Percentiles rank a stretch among this genome's conserved stretches.
Evolutionary conservation across 164 flowering plant species (phyloP).

Genomic region (Saururus chinensis): DNA sequence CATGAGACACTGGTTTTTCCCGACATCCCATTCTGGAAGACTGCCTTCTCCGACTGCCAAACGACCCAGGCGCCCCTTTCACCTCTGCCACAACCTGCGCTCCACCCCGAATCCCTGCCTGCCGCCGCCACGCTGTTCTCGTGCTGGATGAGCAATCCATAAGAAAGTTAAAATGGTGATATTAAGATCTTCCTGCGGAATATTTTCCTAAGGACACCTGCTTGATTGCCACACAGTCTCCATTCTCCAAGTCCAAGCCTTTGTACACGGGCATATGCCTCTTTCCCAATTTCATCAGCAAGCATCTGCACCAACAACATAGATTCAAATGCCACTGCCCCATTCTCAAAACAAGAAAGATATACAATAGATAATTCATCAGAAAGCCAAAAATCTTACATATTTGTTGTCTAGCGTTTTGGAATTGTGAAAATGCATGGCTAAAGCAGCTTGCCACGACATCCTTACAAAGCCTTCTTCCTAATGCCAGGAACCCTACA

Average conservation of each 20-base stretch:
- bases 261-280: slow-evolving; percentile 99
- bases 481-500: neutral
- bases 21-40: no score
- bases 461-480: slow-evolving; percentile 15
- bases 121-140: no score
- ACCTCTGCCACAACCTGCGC: no score
- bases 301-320: slow-evolving; percentile 52
- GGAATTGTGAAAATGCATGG: slow-evolving; percentile 68
- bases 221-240: slow-evolving; percentile 94
- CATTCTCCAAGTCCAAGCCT: slow-evolving; percentile 98
- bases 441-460: slow-evolving; percentile 62
- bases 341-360: slow-evolving; percentile 1
- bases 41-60: no score
- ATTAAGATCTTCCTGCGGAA: slow-evolving; percentile 94
- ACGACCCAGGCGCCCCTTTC: no score
- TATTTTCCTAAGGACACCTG: slow-evolving; percentile 98
- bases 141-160: slow-evolving; percentile 14
- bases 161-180: slow-evolving; percentile 64
- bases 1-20: no score
- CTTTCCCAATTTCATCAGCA: slow-evolving; percentile 99
- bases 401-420: slow-evolving; percentile 98
- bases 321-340: neutral
- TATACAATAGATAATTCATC: neutral
- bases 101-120: no score
- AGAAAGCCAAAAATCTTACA: slow-evolving; percentile 25